Evolutionary conservation across 2,329 filamentous ascomycete genomes (phyloP).

Genomic region (Fusarium pseudoanthophilum): DNA sequence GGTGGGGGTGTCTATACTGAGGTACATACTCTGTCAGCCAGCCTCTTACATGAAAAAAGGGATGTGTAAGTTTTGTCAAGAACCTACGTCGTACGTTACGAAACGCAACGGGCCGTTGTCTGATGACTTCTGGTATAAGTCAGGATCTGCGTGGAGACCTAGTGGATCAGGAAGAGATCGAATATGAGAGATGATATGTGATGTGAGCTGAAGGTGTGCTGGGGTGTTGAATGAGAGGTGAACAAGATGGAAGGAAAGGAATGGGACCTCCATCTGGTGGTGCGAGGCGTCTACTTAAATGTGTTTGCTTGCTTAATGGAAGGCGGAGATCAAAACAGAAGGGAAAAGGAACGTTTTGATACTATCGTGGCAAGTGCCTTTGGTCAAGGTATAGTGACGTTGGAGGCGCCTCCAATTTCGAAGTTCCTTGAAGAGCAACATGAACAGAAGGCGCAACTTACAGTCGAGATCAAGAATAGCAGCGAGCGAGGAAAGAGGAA

Average conservation of each 20-base stretch:
- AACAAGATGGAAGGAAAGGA: slow-evolving; percentile 1
- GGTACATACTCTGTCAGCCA: slow-evolving; percentile 15
- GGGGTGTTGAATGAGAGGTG: slow-evolving; percentile 6
- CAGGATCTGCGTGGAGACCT: slow-evolving; percentile 4
- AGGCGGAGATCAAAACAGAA: slow-evolving; percentile 7
- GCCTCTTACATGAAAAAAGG: slow-evolving; percentile 5
- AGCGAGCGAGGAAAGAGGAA: neutral
- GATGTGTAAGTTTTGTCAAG: neutral
- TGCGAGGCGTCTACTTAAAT: slow-evolving; percentile 32
- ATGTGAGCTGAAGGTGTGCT: slow-evolving; percentile 11
- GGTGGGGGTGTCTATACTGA: slow-evolving; percentile 18
- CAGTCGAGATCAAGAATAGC: slow-evolving; percentile 5
- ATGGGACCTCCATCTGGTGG: neutral
- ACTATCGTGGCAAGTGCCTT: slow-evolving; percentile 13
- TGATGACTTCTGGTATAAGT: slow-evolving; percentile 14
- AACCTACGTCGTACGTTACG: neutral
- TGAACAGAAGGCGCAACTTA: slow-evolving; percentile 4
- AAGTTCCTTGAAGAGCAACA: neutral
- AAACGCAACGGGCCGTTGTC: slow-evolving; percentile 24
- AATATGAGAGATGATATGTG: slow-evolving; percentile 18
- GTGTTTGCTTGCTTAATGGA: slow-evolving; percentile 23
- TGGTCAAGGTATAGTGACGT: slow-evolving; percentile 17
- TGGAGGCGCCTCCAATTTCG: slow-evolving; percentile 19
- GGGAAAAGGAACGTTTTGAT: slow-evolving; percentile 10
- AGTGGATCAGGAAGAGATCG: slow-evolving; percentile 3